A percentile compares a stretch with the other conserved stretches of the same genome.
Evolutionary conservation across 345 rosid genomes (phyloP).

Genomic region (Corymbia maculata): DNA sequence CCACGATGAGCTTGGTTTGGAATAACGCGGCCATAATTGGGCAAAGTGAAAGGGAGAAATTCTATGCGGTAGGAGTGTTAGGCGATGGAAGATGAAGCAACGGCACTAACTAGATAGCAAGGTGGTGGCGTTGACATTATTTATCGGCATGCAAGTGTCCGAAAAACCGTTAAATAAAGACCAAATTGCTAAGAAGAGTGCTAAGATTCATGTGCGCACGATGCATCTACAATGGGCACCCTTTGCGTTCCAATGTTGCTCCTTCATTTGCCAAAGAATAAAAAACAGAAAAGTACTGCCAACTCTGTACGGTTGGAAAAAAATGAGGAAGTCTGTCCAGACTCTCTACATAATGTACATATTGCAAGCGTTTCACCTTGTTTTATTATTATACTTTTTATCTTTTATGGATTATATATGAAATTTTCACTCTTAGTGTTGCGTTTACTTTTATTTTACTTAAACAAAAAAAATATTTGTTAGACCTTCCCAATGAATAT

Average conservation of each 20-base stretch:
- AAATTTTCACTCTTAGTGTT: too few species aligned
- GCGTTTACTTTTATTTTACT: too few species aligned
- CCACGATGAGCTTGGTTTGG: neutral
- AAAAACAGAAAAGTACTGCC: neutral
- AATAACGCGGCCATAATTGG: neutral
- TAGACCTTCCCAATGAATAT: too few species aligned
- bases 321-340: accelerated
- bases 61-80: neutral
- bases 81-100: neutral
- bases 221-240: neutral
- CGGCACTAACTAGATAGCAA: neutral
- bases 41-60: neutral
- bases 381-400: too few species aligned
- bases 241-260: neutral
- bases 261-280: neutral
- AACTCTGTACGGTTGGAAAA: neutral
- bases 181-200: neutral
- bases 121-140: neutral
- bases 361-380: too few species aligned
- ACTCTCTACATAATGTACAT: too few species aligned
- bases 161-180: neutral
- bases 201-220: neutral
- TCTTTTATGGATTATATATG: too few species aligned
- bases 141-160: neutral
- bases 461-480: too few species aligned